Conservation (phyloP, 371 early-diverging fungal genomes). For the Mucor indicus region DNA sequence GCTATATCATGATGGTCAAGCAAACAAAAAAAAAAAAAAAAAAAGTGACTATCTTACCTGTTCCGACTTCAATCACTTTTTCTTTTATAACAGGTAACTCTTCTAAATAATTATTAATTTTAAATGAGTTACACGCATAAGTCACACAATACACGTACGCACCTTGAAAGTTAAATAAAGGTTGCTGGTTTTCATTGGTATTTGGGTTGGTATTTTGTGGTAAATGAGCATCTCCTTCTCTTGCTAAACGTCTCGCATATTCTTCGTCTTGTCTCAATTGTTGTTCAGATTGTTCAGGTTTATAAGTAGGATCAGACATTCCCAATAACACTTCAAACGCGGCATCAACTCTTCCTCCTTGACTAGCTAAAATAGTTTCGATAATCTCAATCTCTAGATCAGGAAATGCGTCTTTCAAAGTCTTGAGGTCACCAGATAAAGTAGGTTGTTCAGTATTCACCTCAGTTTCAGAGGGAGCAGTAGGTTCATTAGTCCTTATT, state of each 20-base stretch:
- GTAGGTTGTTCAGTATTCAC: neutral
- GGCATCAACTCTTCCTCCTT: slow-evolving; percentile 23
- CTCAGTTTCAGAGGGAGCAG: no score
- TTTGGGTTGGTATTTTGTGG: neutral
- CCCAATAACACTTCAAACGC: slow-evolving; percentile 35
- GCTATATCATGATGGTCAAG: slow-evolving; percentile 16
- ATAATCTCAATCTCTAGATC: slow-evolving; percentile 32
- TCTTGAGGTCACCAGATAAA: slow-evolving; percentile 14
- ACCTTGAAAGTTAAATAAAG: slow-evolving; percentile 31
- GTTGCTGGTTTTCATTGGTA: slow-evolving; percentile 1
- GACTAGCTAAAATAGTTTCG: slow-evolving; percentile 29
- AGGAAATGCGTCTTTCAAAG: slow-evolving; percentile 35
- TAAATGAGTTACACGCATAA: no score
- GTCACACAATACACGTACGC: no score
- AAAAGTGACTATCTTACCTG: slow-evolving; percentile 18
- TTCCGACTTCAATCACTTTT: slow-evolving; percentile 36
- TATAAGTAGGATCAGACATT: slow-evolving; percentile 37
- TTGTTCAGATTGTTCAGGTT: slow-evolving; percentile 14
- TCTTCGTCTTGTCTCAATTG: slow-evolving; percentile 34
- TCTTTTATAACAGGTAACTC: slow-evolving; percentile 24
- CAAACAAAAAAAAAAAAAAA: no score
- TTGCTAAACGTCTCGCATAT: slow-evolving; percentile 28
- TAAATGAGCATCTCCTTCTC: slow-evolving; percentile 22
- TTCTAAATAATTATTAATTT: no score
- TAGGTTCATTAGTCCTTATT: no score